Evolutionary conservation across 2,329 filamentous ascomycete genomes (phyloP).

Genomic region (Alternaria hordeiaustralica): DNA sequence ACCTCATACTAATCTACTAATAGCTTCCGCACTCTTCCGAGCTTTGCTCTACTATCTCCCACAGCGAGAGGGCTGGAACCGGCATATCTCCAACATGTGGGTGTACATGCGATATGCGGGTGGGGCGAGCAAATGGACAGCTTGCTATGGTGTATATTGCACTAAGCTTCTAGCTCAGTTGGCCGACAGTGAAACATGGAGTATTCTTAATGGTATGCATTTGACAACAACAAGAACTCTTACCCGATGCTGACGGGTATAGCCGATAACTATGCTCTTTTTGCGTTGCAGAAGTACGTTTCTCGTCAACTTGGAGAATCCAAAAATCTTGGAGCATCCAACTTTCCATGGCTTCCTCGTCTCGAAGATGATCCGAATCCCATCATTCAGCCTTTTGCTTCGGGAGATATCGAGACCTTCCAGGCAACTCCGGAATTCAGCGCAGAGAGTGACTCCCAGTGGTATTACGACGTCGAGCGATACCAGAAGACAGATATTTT

Average conservation of each 20-base stretch:
- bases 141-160: neutral
- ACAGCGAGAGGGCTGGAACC: neutral
- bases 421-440: too few relatives aligned
- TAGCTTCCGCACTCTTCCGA: too few relatives aligned
- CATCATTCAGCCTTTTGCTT: too few relatives aligned
- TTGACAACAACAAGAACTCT: neutral
- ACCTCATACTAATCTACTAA: too few relatives aligned
- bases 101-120: neutral
- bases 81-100: neutral
- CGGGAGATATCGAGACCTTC: too few relatives aligned
- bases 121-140: neutral
- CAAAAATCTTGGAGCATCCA: too few relatives aligned
- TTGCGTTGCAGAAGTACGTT: neutral
- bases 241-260: neutral
- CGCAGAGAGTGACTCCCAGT: too few relatives aligned
- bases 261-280: slow-evolving; percentile 3
- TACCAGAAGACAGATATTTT: too few relatives aligned
- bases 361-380: too few relatives aligned
- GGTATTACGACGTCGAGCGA: too few relatives aligned
- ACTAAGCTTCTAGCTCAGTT: neutral
- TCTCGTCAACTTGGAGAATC: too few relatives aligned
- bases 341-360: too few relatives aligned
- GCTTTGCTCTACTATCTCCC: neutral
- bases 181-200: neutral
- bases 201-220: neutral